Conservation (phyloP, 495 filamentous ascomycete genomes). For the Hypoxylon intermedium region DNA sequence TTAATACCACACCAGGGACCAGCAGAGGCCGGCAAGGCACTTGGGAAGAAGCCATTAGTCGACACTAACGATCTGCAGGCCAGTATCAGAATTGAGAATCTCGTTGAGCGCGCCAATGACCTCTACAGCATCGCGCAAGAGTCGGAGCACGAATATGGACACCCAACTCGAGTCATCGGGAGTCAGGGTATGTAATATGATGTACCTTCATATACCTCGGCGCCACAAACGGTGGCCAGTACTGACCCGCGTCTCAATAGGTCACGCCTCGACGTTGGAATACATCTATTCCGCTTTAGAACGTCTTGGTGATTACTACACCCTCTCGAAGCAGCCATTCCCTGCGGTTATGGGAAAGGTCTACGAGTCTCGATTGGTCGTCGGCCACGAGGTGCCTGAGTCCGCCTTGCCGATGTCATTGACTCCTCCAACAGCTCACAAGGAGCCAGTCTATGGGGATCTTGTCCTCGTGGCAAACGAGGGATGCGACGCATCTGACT, state of each 20-base stretch:
- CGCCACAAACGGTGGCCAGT: too few species aligned
- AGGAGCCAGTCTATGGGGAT: constrained; percentile 59
- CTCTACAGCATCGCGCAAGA: constrained; percentile 64
- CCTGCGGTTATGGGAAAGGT: constrained; percentile 64
- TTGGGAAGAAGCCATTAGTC: constrained; percentile 51
- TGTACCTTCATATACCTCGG: constrained; percentile 1
- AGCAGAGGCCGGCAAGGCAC: background rate
- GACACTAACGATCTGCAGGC: constrained; percentile 61
- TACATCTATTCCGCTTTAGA: constrained; percentile 64
- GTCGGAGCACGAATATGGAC: constrained; percentile 61
- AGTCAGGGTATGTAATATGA: constrained; percentile 56
- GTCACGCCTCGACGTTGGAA: constrained; percentile 64
- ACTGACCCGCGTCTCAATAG: too few species aligned
- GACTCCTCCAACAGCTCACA: constrained; percentile 64
- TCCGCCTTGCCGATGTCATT: constrained; percentile 64
- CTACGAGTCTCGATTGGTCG: constrained; percentile 62
- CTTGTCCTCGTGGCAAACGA: constrained; percentile 54
- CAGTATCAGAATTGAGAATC: constrained; percentile 59
- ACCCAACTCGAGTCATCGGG: constrained; percentile 70
- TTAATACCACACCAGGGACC: constrained; percentile 21
- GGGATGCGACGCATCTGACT: constrained; percentile 59
- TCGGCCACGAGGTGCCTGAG: constrained; percentile 58
- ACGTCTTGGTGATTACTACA: constrained; percentile 63
- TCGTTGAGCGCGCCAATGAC: constrained; percentile 60
- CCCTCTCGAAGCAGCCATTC: constrained; percentile 64